phyloP scores from a whole-genome alignment of 148 eudicot species.

The Silene latifolia region DNA sequence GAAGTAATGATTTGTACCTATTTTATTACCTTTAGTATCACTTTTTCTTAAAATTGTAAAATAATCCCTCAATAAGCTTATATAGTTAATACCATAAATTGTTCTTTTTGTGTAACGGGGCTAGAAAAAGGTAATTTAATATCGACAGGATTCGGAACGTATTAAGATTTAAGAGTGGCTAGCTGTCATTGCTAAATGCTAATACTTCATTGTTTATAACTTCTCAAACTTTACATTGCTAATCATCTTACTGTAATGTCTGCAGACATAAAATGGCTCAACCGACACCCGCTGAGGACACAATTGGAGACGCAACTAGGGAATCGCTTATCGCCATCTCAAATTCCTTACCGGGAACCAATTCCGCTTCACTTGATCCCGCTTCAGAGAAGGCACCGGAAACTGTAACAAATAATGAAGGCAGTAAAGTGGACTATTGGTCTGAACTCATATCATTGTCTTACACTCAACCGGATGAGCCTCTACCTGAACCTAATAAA shows the following conservation, averaged over 20 bases:
- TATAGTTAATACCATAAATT: too few species aligned
- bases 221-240: neutral
- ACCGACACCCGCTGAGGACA: constrained; percentile 15
- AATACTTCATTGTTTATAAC: too few species aligned
- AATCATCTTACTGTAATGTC: neutral
- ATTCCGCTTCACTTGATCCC: constrained; percentile 3
- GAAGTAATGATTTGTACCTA: too few species aligned
- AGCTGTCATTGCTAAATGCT: neutral
- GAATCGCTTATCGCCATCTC: constrained; percentile 33
- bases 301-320: constrained; percentile 12
- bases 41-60: too few species aligned
- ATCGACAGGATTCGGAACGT: too few species aligned
- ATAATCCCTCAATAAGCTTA: too few species aligned
- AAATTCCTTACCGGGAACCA: constrained; percentile 15
- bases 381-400: constrained; percentile 13
- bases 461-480: constrained; percentile 23
- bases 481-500: constrained; percentile 17
- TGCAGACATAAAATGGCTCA: constrained; percentile 19
- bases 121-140: too few species aligned
- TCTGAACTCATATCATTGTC: constrained; percentile 30
- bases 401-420: constrained; percentile 4
- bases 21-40: too few species aligned
- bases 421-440: constrained; percentile 14
- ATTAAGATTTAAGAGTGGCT: too few species aligned
- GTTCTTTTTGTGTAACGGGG: too few species aligned